Evolutionary conservation across 2,329 filamentous ascomycete genomes (phyloP).

Genomic region (Apiospora marii): DNA sequence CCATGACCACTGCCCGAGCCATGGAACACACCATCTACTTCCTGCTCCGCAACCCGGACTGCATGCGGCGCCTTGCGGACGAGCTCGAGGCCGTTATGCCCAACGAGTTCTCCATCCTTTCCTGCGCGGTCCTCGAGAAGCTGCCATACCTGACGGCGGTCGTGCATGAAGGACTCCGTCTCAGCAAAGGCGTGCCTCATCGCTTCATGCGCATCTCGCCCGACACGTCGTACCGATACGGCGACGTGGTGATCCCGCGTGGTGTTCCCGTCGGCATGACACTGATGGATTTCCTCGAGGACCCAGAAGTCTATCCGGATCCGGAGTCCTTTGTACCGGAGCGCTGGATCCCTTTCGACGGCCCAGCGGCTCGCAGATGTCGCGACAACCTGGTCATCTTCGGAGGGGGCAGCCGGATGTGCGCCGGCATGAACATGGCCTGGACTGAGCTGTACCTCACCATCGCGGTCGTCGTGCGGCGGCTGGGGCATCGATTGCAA

Average conservation of each 20-base stretch:
- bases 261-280: conserved; percentile 25
- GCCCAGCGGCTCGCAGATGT: background rate
- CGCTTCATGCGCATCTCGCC: conserved; percentile 42
- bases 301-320: background rate
- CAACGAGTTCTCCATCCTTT: conserved; percentile 21
- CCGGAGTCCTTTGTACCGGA: conserved; percentile 21
- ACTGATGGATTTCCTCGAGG: conserved; percentile 18
- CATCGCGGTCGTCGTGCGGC: conserved; percentile 17
- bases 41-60: conserved; percentile 29
- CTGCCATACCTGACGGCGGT: conserved; percentile 44
- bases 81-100: conserved; percentile 27
- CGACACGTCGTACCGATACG: conserved; percentile 29
- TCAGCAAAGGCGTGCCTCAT: conserved; percentile 46
- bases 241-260: conserved; percentile 10
- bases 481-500: background rate
- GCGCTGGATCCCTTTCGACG: conserved; percentile 26
- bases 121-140: conserved; percentile 33
- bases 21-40: conserved; percentile 30
- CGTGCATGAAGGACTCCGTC: conserved; percentile 45
- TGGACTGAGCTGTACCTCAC: conserved; percentile 26
- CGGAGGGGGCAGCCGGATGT: conserved; percentile 27
- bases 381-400: conserved; percentile 23
- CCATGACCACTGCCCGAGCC: conserved; percentile 30
- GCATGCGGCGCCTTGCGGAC: conserved; percentile 20
- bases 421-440: conserved; percentile 26